A percentile compares a stretch with the other conserved stretches of the same genome.
Evolutionary conservation across 108 stramenopile species (phyloP).

Genomic region (Skeletonema marinoi): DNA sequence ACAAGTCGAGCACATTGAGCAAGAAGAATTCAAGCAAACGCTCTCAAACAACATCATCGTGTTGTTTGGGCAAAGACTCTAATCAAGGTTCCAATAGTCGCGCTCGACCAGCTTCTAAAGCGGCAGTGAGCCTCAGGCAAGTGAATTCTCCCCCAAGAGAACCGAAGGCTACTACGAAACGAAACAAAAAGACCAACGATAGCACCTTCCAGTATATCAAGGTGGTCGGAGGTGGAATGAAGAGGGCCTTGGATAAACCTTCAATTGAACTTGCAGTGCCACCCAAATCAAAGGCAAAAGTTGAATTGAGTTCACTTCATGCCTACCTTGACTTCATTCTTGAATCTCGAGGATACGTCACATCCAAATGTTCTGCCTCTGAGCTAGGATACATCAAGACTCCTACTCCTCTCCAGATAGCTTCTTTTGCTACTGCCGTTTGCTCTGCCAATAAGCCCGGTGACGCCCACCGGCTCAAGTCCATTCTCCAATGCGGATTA

Average conservation of each 20-base stretch:
- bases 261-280: neutral
- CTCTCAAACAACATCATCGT: neutral
- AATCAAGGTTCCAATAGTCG: neutral
- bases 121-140: neutral
- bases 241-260: neutral
- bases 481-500: conserved; percentile 38
- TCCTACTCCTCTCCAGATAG: conserved; percentile 41
- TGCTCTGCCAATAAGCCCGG: conserved; percentile 33
- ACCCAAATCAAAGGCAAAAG: neutral
- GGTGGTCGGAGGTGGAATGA: conserved; percentile 23
- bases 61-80: neutral
- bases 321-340: conserved; percentile 34
- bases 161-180: neutral
- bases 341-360: conserved; percentile 24
- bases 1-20: neutral
- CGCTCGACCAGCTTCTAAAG: neutral
- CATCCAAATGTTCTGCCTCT: conserved; percentile 15
- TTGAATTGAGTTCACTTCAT: conserved; percentile 2
- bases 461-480: conserved; percentile 26
- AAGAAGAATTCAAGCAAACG: neutral
- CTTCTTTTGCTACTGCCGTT: conserved; percentile 44
- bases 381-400: conserved; percentile 32
- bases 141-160: neutral
- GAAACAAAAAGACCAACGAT: neutral
- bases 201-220: conserved; percentile 16